Evolutionary conservation across 2,329 filamentous ascomycete species (phyloP).

Genomic region (Fusarium sp.): DNA sequence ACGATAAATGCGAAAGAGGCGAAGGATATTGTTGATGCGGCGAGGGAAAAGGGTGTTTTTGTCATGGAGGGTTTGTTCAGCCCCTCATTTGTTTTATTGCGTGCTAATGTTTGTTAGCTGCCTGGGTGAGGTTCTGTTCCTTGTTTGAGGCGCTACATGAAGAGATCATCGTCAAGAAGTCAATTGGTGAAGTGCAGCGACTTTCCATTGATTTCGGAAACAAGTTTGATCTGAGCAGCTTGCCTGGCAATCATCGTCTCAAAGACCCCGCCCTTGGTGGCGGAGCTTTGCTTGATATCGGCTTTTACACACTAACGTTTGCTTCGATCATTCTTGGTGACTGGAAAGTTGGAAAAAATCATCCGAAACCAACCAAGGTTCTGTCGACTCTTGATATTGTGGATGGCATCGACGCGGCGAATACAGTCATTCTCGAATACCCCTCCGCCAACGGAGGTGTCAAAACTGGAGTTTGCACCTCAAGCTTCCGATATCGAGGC

Average conservation of each 20-base stretch:
- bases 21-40: slow-evolving; percentile 7
- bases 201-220: slow-evolving; percentile 21
- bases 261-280: slow-evolving; percentile 22
- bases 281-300: slow-evolving; percentile 18
- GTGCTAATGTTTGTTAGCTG: not conserved
- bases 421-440: slow-evolving; percentile 3
- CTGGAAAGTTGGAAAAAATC: slow-evolving; percentile 17
- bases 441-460: not conserved
- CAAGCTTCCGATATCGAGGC: slow-evolving; percentile 17
- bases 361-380: slow-evolving; percentile 7
- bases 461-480: slow-evolving; percentile 18
- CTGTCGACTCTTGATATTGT: slow-evolving; percentile 10
- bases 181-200: slow-evolving; percentile 18
- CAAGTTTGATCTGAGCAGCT: not conserved
- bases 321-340: slow-evolving; percentile 19
- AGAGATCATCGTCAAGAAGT: slow-evolving; percentile 18
- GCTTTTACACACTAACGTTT: slow-evolving; percentile 9
- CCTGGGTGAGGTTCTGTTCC: slow-evolving; percentile 21
- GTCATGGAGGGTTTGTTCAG: slow-evolving; percentile 15
- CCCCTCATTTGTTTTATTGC: accelerated
- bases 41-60: slow-evolving; percentile 8
- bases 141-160: slow-evolving; percentile 15
- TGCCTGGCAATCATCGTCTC: slow-evolving; percentile 9
- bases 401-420: slow-evolving; percentile 15
- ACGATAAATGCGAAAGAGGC: slow-evolving; percentile 35